A percentile compares a stretch with the other conserved stretches of the same genome.
phyloP scores from a whole-genome alignment of 1,284 basidiomycete genomes.

The Papiliotrema flavescens region DNA sequence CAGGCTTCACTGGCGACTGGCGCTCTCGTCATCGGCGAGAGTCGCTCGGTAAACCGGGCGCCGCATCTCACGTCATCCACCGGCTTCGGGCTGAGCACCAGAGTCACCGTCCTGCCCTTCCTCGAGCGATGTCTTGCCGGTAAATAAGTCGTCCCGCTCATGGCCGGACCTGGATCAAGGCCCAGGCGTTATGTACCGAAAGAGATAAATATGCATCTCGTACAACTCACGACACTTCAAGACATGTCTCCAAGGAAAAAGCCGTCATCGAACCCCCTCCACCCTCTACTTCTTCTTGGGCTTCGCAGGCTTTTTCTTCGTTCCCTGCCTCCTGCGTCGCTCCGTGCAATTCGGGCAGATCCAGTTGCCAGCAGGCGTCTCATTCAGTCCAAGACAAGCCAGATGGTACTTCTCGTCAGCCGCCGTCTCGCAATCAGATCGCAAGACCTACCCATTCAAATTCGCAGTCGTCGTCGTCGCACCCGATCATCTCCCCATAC shows the following conservation, averaged over 20 bases:
- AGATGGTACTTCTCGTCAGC: slow-evolving; percentile 69
- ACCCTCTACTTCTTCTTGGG: slow-evolving; percentile 16
- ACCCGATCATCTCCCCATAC: slow-evolving; percentile 88
- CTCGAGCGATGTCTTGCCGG: slow-evolving; percentile 1
- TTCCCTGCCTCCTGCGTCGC: slow-evolving; percentile 32
- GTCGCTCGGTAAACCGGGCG: background rate
- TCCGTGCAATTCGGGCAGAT: slow-evolving; percentile 61
- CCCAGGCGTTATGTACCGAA: background rate
- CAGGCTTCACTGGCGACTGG: background rate
- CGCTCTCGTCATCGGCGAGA: background rate
- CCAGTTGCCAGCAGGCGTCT: slow-evolving; percentile 73
- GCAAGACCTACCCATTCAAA: slow-evolving; percentile 81
- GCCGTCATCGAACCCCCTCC: background rate
- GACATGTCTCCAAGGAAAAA: background rate
- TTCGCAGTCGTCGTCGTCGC: slow-evolving; percentile 81
- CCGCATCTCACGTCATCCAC: too few relatives aligned
- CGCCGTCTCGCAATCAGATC: background rate
- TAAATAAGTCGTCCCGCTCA: background rate
- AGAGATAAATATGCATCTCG: background rate
- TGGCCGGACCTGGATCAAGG: background rate
- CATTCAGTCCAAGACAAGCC: slow-evolving; percentile 67
- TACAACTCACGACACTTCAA: background rate
- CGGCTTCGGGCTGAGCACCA: too few relatives aligned
- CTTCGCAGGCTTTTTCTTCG: slow-evolving; percentile 25
- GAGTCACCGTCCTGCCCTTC: background rate